Conservation (phyloP, 2,329 filamentous ascomycete species). For the Lecanoromycetidae sp. region DNA sequence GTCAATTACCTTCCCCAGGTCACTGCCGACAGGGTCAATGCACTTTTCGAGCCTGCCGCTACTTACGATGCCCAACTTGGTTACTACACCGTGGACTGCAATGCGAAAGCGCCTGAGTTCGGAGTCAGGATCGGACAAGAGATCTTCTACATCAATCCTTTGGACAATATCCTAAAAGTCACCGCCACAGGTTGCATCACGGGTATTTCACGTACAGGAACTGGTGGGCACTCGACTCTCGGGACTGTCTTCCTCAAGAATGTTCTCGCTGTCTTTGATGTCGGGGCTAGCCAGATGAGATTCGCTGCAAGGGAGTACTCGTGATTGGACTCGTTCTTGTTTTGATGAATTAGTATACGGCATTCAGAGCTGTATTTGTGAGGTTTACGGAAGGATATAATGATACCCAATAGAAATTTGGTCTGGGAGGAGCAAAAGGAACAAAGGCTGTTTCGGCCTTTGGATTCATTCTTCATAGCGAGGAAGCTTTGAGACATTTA, state of each 20-base stretch:
- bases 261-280: constrained; percentile 40
- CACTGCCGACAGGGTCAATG: constrained; percentile 27
- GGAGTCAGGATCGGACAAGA: constrained; percentile 28
- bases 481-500: too few relatives aligned
- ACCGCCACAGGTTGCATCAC: constrained; percentile 23
- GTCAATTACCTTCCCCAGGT: constrained; percentile 28
- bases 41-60: constrained; percentile 28
- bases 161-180: constrained; percentile 23
- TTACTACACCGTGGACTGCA: constrained; percentile 30
- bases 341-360: background rate
- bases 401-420: too few relatives aligned
- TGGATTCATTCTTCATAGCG: too few relatives aligned
- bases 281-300: constrained; percentile 36
- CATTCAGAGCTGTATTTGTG: too few relatives aligned
- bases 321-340: constrained; percentile 8
- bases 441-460: too few relatives aligned
- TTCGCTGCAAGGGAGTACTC: constrained; percentile 29
- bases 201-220: constrained; percentile 24
- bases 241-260: constrained; percentile 40
- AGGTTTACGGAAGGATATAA: too few relatives aligned
- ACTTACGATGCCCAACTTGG: constrained; percentile 21
- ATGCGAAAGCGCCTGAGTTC: constrained; percentile 29
- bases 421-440: too few relatives aligned
- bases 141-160: constrained; percentile 23
- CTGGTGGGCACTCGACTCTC: constrained; percentile 28